Percentiles rank a stretch among this genome's conserved stretches.
Conservation (phyloP, 371 early-diverging fungal species). For the Mortierella polycephala region DNA sequence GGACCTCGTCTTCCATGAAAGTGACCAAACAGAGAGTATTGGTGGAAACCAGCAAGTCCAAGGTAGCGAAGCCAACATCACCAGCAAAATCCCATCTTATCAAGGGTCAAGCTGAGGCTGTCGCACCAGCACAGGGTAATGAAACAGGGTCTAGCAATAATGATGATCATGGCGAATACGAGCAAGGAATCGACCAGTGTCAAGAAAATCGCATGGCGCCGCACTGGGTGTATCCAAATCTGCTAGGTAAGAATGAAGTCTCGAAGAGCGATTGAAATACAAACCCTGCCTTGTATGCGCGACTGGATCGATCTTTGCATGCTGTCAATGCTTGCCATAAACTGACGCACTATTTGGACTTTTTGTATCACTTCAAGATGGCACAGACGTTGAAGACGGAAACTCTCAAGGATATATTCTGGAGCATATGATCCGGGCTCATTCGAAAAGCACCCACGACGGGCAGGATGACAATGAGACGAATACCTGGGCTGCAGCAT, state of each 20-base stretch:
- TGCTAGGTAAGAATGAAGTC: constrained; percentile 6
- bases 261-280: not conserved
- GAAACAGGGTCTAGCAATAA: too few species aligned
- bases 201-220: not conserved
- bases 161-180: too few species aligned
- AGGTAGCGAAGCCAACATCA: not conserved
- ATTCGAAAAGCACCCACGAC: constrained; percentile 47
- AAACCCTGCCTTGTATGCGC: not conserved
- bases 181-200: too few species aligned
- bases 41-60: not conserved
- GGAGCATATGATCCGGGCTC: constrained; percentile 39
- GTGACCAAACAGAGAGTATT: not conserved
- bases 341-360: not conserved
- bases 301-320: not conserved
- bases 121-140: too few species aligned
- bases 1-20: not conserved
- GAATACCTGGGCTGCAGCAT: constrained; percentile 41
- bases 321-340: too few species aligned
- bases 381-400: constrained; percentile 8
- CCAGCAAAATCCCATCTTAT: not conserved
- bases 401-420: constrained; percentile 19
- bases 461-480: constrained; percentile 35
- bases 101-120: too few species aligned
- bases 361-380: constrained; percentile 4
- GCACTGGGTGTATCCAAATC: constrained; percentile 17